Evolutionary conservation across 768 basidiomycete species (phyloP).

Genomic region (Tulasnella sp.): DNA sequence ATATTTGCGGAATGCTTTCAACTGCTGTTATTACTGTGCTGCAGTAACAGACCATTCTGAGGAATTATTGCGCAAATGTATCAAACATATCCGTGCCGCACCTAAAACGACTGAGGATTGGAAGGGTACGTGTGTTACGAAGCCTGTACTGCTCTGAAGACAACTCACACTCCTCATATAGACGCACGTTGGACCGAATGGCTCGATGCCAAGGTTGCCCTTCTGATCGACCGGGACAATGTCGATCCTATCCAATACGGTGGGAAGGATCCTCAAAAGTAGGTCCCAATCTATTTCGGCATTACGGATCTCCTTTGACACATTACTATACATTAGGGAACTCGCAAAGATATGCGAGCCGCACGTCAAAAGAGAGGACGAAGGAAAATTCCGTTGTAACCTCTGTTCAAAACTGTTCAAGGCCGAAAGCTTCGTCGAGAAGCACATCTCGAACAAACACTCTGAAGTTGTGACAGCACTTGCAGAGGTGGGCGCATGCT

Average conservation of each 20-base stretch:
- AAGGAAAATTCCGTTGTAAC: conserved; percentile 94
- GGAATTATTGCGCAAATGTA: conserved; percentile 89
- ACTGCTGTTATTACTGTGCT: conserved; percentile 97
- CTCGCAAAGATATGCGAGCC: conserved; percentile 65
- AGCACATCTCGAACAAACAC: conserved; percentile 94
- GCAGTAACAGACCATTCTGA: conserved; percentile 86
- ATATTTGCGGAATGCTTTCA: conserved; percentile 82
- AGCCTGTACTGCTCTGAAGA: not conserved
- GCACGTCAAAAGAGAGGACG: conserved; percentile 87
- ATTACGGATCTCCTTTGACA: not conserved
- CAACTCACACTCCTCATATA: conserved; percentile 24
- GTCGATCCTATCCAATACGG: conserved; percentile 83
- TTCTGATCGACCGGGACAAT: conserved; percentile 62
- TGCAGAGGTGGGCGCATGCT: conserved; percentile 53
- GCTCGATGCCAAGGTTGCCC: conserved; percentile 74
- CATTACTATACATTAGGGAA: conserved; percentile 41
- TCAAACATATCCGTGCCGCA: conserved; percentile 78
- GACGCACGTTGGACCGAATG: conserved; percentile 85
- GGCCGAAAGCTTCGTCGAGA: conserved; percentile 91
- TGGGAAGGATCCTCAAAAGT: conserved; percentile 86
- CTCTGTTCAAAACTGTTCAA: conserved; percentile 96
- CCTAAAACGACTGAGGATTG: conserved; percentile 23
- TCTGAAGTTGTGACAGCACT: conserved; percentile 69
- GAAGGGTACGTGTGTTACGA: not conserved
- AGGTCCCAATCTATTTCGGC: conserved; percentile 26